Evolutionary conservation across 257 asterid genomes (phyloP), one percentile per base, ranked within the genome.

Genomic region (Nemophila menziesii): DNA sequence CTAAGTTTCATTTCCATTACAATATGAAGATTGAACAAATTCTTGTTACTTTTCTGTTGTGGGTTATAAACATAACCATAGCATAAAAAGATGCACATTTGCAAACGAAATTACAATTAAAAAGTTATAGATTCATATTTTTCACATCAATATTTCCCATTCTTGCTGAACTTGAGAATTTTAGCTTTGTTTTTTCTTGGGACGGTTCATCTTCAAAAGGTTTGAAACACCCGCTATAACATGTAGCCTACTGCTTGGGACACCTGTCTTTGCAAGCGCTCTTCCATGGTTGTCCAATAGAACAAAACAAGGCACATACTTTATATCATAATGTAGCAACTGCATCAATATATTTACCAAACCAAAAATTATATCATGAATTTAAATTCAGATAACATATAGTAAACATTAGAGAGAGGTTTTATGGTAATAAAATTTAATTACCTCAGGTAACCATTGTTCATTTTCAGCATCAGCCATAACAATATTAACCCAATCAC

Each of bases 291-390:
- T 70, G 48, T 81, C 93, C 36, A 85, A 50, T 0, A 85, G 70
- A 46, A 85, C 92, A n/a, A 85, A 81, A 75, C 96, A 81, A 14
- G 96, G 93, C 50, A 85, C 96, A 33, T 85, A 85, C 59, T 61
- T 78, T 23, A 85, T 75, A 74, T 81, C 89, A 45, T 81, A 85
- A 56, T 81, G 74, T 26, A 81, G 92, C 33, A 85, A 87, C 93
- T 85, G 76, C 74, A 65, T 29, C 20, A 34, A 33, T 11, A 16
- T 1, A n/a, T 20, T 20, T 6, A 8, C 4, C 16, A 33, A 5
- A 14, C 53, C 16, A 18, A 11, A 22, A 24, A 23, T 48, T 12
- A 34, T 13, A 2, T 34, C n/a, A 6, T 15, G 33, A 4, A 24
- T 24, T 24, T 24, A n/a, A n/a, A n/a, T n/a, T n/a, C n/a, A n/a